Percentiles rank a stretch among this genome's conserved stretches.
phyloP scores from a whole-genome alignment of 2,329 filamentous ascomycete genomes.

The Aciculosporium take region DNA sequence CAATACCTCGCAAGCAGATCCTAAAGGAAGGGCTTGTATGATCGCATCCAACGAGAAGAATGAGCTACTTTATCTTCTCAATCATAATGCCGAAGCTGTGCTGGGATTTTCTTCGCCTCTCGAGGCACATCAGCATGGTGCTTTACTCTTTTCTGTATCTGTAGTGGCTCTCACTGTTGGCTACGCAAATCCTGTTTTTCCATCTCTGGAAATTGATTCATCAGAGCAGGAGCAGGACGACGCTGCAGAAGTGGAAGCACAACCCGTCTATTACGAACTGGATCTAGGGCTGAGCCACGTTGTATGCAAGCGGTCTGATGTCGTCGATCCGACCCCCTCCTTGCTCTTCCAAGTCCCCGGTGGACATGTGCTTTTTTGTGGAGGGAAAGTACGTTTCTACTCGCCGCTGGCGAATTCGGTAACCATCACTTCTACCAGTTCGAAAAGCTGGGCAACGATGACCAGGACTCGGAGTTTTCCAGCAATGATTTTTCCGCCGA shows the following conservation, averaged over 20 bases:
- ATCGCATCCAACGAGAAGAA: constrained; percentile 95
- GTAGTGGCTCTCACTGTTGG: constrained; percentile 85
- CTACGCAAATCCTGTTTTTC: constrained; percentile 94
- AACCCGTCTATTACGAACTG: constrained; percentile 92
- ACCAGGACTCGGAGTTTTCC: constrained; percentile 71
- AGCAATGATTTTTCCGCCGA: constrained; percentile 76
- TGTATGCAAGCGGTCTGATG: constrained; percentile 88
- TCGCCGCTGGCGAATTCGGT: constrained; percentile 79
- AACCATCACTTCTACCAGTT: constrained; percentile 95
- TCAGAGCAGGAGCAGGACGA: constrained; percentile 82
- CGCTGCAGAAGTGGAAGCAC: constrained; percentile 75
- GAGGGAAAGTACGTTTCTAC: constrained; percentile 93
- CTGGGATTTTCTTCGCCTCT: constrained; percentile 93
- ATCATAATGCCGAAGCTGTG: constrained; percentile 85
- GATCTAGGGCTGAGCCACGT: constrained; percentile 95
- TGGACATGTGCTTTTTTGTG: constrained; percentile 82
- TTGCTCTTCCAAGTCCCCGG: constrained; percentile 92
- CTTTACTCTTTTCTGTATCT: constrained; percentile 76
- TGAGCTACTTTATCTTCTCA: constrained; percentile 96
- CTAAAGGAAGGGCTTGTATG: constrained; percentile 87
- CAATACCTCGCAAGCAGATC: constrained; percentile 91
- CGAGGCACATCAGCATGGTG: constrained; percentile 87
- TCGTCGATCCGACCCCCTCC: constrained; percentile 77
- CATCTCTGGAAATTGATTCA: constrained; percentile 86
- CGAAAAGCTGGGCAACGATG: constrained; percentile 89